phyloP scores from a whole-genome alignment of 495 filamentous ascomycete species.

The Penicillium chermesinum region DNA sequence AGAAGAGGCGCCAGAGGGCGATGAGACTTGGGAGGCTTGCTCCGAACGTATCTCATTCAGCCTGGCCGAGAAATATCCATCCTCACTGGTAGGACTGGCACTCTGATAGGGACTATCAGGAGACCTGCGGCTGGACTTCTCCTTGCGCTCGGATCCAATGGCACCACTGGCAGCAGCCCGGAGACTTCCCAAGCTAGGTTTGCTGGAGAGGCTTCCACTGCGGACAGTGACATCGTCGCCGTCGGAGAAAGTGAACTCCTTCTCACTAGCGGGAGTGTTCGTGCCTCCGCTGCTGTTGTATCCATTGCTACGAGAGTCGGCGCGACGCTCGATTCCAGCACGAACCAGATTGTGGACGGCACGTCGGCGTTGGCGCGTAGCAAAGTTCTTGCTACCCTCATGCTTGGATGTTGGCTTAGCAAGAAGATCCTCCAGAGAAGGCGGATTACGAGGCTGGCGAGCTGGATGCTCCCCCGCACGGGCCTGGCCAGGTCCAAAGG shows the following conservation, averaged over 20 bases:
- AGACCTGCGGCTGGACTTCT: conserved; percentile 54
- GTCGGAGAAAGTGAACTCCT: conserved; percentile 76
- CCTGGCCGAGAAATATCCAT: conserved; percentile 57
- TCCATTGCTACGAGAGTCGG: conserved; percentile 52
- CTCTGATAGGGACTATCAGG: conserved; percentile 40
- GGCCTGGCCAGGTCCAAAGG: conserved; percentile 88
- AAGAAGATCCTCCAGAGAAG: conserved; percentile 84
- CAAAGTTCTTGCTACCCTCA: conserved; percentile 98
- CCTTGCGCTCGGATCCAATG: conserved; percentile 77
- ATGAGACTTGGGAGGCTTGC: conserved; percentile 28
- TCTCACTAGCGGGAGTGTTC: conserved; percentile 85
- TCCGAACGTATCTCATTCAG: conserved; percentile 45
- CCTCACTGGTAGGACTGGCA: conserved; percentile 51
- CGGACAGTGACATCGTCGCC: conserved; percentile 78
- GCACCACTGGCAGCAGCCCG: conserved; percentile 74
- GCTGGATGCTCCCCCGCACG: conserved; percentile 92
- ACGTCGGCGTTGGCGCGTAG: conserved; percentile 83
- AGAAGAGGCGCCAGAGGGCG: conserved; percentile 27
- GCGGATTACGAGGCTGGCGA: conserved; percentile 91
- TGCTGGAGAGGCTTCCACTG: conserved; percentile 74
- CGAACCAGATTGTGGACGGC: conserved; percentile 88
- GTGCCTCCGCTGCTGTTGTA: conserved; percentile 64
- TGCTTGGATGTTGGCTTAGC: conserved; percentile 88
- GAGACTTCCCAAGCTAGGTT: conserved; percentile 72
- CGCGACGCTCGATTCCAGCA: conserved; percentile 81